Conservation (phyloP, 1,284 basidiomycete genomes). For the Tylopilus sp. region DNA sequence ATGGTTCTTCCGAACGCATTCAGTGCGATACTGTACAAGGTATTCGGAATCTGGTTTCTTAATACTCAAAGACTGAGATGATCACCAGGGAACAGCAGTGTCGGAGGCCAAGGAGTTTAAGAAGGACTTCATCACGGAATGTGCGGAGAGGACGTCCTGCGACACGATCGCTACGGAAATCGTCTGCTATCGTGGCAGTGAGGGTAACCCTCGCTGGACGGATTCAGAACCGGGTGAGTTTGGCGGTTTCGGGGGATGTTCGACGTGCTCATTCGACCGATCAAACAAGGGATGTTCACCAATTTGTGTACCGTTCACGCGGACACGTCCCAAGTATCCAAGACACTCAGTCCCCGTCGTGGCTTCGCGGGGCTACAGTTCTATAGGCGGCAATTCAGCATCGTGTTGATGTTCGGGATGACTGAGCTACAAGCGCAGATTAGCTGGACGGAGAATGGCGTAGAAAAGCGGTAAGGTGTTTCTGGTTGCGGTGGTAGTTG, state of each 20-base stretch:
- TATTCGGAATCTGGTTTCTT: neutral
- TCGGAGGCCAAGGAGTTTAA: slow-evolving; percentile 41
- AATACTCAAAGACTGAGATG: neutral
- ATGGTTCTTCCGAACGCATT: slow-evolving; percentile 33
- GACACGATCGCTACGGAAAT: slow-evolving; percentile 34
- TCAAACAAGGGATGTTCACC: slow-evolving; percentile 38
- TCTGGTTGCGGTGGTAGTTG: no score
- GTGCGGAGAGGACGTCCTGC: slow-evolving; percentile 24
- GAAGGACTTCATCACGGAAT: slow-evolving; percentile 37
- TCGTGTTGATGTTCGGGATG: slow-evolving; percentile 49
- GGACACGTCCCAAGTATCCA: slow-evolving; percentile 37
- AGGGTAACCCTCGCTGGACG: slow-evolving; percentile 40
- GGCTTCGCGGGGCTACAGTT: slow-evolving; percentile 33
- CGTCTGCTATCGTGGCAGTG: slow-evolving; percentile 41
- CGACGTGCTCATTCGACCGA: neutral
- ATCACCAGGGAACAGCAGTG: slow-evolving; percentile 34
- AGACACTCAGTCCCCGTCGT: slow-evolving; percentile 30
- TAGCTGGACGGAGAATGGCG: slow-evolving; percentile 41
- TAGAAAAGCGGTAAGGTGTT: slow-evolving; percentile 24
- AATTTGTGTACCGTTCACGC: slow-evolving; percentile 43
- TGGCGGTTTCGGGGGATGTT: neutral
- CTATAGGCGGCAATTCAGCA: slow-evolving; percentile 42
- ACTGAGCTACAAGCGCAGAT: slow-evolving; percentile 45
- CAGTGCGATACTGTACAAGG: slow-evolving; percentile 35
- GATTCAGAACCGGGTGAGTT: slow-evolving; percentile 41